Conservation (phyloP, 2,329 filamentous ascomycete genomes). For the Dactylellina cionopaga region DNA sequence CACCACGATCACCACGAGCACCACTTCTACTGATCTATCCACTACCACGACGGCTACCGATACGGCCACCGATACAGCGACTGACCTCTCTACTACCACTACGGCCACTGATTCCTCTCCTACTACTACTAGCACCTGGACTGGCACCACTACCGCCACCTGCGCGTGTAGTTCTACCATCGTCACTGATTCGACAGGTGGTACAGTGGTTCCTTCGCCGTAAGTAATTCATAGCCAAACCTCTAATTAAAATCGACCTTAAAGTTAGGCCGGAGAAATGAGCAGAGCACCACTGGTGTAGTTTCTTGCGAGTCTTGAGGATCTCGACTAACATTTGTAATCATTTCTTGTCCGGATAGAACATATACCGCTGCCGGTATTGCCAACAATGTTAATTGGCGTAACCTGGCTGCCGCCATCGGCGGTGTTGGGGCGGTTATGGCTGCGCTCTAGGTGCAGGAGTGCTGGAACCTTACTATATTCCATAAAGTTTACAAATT, state of each 20-base stretch:
- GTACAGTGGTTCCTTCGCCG: constrained; percentile 15
- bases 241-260: too few relatives aligned
- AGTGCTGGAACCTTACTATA: too few relatives aligned
- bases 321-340: too few relatives aligned
- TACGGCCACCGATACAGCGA: constrained; percentile 6
- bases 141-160: constrained; percentile 30
- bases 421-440: constrained; percentile 28
- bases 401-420: constrained; percentile 20
- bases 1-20: constrained; percentile 17
- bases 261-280: too few relatives aligned
- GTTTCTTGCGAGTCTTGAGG: too few relatives aligned
- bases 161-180: constrained; percentile 27
- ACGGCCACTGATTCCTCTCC: neutral
- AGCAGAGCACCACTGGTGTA: too few relatives aligned
- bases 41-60: constrained; percentile 6
- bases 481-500: neutral
- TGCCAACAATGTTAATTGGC: constrained; percentile 29
- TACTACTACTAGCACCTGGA: constrained; percentile 20
- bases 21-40: constrained; percentile 2
- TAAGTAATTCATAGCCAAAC: too few relatives aligned
- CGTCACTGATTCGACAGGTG: neutral
- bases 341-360: too few relatives aligned
- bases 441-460: constrained; percentile 19
- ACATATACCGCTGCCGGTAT: constrained; percentile 27
- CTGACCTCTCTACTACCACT: neutral